Evolutionary conservation across 1,284 basidiomycete genomes (phyloP), one percentile per base, ranked within the genome.

Genomic region (Singerocomus inundabilis): DNA sequence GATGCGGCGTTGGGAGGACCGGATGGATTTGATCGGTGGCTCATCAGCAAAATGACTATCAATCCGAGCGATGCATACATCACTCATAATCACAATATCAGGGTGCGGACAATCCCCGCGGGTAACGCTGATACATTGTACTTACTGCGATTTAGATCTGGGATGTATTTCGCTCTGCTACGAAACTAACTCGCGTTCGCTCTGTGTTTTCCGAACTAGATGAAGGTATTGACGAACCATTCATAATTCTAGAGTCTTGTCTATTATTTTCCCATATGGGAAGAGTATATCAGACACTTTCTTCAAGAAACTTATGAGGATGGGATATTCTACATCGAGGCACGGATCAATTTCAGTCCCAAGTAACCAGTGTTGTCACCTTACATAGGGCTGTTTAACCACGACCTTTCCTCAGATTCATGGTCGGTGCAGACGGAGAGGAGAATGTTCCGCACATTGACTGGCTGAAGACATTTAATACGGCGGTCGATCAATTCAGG

Each of bases 311-410:
- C 80, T 1, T 77, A 88, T 10, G 79, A 79, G 30, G 89, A 92
- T 63, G 86, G 87, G 0, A 81, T 91, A 41, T 82, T 75, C 3
- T 91, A 90, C 62, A 67, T 84, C 15, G 90, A 91, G 67, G 72
- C 78, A 4, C 78, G 88, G 32, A 74, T 90, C 47, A 84, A 85
- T 63, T 91, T 91, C 59, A 68, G 74, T 37, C 61, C 65, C 56
- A 81, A 77, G 85, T 86, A 49, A 41, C 71, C 56, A 39, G 33
- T 36, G 5, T 9, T 58, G 24, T 40, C 45, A 9, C 32, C 16
- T 15, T 15, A 15, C 48, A 39, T 24, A 35, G 6, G 15, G 11
- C 30, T 15, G 2, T 44, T 51, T 52, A n/a, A 40, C 6, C 21
- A 3, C 11, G 18, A 11, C 12, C 16, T 36, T 40, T 25, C 35